Evolutionary conservation across 139 green algal species (phyloP), one percentile per base, ranked within the genome.

Genomic region (Chlamydomonas schloesseri): DNA sequence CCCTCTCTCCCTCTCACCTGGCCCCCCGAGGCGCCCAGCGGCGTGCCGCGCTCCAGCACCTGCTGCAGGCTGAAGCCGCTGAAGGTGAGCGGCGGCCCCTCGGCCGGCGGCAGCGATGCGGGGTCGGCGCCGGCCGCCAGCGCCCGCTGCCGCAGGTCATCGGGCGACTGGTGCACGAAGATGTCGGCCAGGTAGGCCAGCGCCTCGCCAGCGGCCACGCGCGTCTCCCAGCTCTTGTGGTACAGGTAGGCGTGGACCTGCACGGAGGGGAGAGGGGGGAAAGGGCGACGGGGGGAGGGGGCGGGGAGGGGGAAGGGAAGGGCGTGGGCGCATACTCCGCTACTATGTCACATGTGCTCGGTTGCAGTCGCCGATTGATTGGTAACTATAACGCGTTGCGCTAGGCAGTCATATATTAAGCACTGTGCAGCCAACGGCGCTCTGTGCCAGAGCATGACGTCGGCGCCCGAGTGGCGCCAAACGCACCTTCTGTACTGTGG

Each of bases 211-310:
- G 96, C 96, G 34, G 95, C 95, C 1, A 95, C 79, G 5, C 97
- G 91, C 0, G 94, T 93, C 10, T 99, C 97, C 97, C 97, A 99
- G 34, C 87, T 90, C 11, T 92, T 94, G 82, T 89, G 86, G 36
- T 92, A 91, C 28, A 99, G 81, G 71, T 93, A 92, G 13, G 77
- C 68, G 15, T 91, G 87, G 13, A 97, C 89, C 95, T 97, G 90
- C 37, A 69, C 34, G 23, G 10, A 60, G 33, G n/a, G 29, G 64
- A 71, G 8, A 17, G 62, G 5, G 28, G 62, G 5, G 62, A n/a
- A n/a, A n/a, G n/a, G n/a, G n/a, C n/a, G n/a, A n/a, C 53, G 14
- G 53, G 53, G 23, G 4, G 8, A 81, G 17, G 5, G n/a, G 42
- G 58, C 9, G 31, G 10, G n/a, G n/a, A n/a, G n/a, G n/a, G n/a